A percentile compares a stretch with the other conserved stretches of the same genome.
phyloP scores from a whole-genome alignment of 2,329 filamentous ascomycete species.

The Verticillium klebahnii region DNA sequence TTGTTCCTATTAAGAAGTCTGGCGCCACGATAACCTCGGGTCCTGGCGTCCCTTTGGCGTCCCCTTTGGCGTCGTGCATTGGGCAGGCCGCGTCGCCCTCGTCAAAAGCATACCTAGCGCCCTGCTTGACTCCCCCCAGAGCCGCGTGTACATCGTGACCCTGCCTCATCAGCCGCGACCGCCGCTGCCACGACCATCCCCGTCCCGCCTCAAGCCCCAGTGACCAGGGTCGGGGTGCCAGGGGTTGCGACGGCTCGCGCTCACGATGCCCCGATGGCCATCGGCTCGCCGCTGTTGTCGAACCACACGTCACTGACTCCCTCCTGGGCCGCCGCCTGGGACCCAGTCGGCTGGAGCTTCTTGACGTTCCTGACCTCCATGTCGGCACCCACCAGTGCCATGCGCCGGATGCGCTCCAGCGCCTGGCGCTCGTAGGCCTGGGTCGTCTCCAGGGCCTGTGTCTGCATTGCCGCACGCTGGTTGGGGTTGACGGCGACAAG shows the following conservation, averaged over 20 bases:
- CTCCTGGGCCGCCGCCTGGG: constrained; percentile 6
- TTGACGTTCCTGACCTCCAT: constrained; percentile 57
- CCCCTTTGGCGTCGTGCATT: neutral
- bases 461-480: constrained; percentile 65
- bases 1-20: neutral
- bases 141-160: neutral
- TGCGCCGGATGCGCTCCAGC: constrained; percentile 69
- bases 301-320: constrained; percentile 28
- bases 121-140: neutral
- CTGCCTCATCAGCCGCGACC: neutral
- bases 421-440: constrained; percentile 70
- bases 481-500: constrained; percentile 68
- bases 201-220: neutral
- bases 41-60: neutral
- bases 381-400: constrained; percentile 71
- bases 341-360: neutral
- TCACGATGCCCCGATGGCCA: constrained; percentile 1
- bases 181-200: neutral
- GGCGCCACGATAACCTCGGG: neutral
- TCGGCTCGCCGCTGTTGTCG: constrained; percentile 18
- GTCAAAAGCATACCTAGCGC: neutral
- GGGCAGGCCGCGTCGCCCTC: neutral
- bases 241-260: neutral
- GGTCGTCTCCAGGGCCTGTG: constrained; percentile 62
- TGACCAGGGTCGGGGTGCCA: neutral